Evolutionary conservation across 768 basidiomycete genomes (phyloP).

Genomic region (Hydnum rufescens): DNA sequence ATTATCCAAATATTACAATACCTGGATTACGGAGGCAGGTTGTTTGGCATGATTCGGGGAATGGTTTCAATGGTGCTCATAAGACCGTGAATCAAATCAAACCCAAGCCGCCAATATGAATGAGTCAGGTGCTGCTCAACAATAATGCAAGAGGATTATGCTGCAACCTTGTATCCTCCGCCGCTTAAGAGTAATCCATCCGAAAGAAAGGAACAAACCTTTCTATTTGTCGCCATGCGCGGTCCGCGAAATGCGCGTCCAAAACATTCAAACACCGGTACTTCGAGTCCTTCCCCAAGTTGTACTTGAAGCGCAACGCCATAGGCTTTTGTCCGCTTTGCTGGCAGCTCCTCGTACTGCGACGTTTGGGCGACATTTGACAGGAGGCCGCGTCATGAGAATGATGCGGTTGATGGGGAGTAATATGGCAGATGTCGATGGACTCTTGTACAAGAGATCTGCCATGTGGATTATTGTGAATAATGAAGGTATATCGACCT

Average conservation of each 20-base stretch:
- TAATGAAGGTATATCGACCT: slow-evolving; percentile 37
- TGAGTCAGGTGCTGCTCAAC: neutral
- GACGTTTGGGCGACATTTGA: slow-evolving; percentile 33
- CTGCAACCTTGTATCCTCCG: slow-evolving; percentile 58
- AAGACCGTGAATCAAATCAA: slow-evolving; percentile 49
- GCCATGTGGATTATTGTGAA: slow-evolving; percentile 42
- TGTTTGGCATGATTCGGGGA: slow-evolving; percentile 52
- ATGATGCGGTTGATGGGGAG: slow-evolving; percentile 58
- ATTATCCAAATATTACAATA: too few species aligned
- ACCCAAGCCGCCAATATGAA: neutral
- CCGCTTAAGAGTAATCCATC: slow-evolving; percentile 71
- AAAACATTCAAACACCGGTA: slow-evolving; percentile 58
- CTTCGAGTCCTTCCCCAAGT: slow-evolving; percentile 32
- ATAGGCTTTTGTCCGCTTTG: slow-evolving; percentile 43
- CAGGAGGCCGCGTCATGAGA: slow-evolving; percentile 70
- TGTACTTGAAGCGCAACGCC: slow-evolving; percentile 49
- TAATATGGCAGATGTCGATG: slow-evolving; percentile 41
- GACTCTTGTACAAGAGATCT: slow-evolving; percentile 34
- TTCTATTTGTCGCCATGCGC: slow-evolving; percentile 39
- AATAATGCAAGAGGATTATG: neutral
- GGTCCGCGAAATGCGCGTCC: slow-evolving; percentile 56
- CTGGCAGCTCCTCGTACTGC: slow-evolving; percentile 38
- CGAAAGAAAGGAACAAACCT: slow-evolving; percentile 30
- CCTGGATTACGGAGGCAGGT: slow-evolving; percentile 34
- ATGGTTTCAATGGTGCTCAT: slow-evolving; percentile 34